Evolutionary conservation across 2,329 filamentous ascomycete genomes (phyloP), one percentile per base, ranked within the genome.

Genomic region (Aureobasidium pullulans): DNA sequence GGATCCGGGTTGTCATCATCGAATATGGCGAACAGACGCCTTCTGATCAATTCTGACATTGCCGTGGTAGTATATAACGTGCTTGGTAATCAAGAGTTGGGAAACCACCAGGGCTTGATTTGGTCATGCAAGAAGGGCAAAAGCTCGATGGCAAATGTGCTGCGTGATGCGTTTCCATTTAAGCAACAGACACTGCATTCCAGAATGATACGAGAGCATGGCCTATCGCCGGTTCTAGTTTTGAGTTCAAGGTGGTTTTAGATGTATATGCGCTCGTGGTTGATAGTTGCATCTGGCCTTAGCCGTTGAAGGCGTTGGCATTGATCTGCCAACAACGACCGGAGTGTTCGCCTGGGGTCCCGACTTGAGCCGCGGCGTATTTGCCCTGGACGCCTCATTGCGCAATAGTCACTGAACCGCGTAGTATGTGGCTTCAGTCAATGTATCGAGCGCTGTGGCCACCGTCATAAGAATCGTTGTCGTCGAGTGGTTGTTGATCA

Each of bases 161-260:
- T n/a, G 52, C 40, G 52, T 28, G 48, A 16, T 56, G 31, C 16
- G 23, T 16, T 28, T 19, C 13, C 52, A 53, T 56, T 44, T 56
- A 44, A 56, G 29, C 52, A 56, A 16, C 9, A 23, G 11, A n/a
- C 15, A 1, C 31, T 6, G 11, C 32, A 8, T 16, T 44, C 40
- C 36, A 11, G 40, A n/a, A 28, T 28, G 16, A 28, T 11, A 23
- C 19, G 2, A 37, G 4, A 36, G n/a, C 16, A 6, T 16, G 23
- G 3, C 40, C 39, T 36, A 34, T 34, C n/a, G 13, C 2, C 16
- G 3, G 23, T 31, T 42, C 23, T 3, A 19, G 4, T 44, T 44
- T 56, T 56, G 52, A 56, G 39, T 44, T 56, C 34, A 44, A 19
- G n/a, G 11, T 34, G 13, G 52, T 44, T 44, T 44, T 39, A 56